Evolutionary conservation across 345 rosid species (phyloP).

Genomic region (Cardamine occulta): DNA sequence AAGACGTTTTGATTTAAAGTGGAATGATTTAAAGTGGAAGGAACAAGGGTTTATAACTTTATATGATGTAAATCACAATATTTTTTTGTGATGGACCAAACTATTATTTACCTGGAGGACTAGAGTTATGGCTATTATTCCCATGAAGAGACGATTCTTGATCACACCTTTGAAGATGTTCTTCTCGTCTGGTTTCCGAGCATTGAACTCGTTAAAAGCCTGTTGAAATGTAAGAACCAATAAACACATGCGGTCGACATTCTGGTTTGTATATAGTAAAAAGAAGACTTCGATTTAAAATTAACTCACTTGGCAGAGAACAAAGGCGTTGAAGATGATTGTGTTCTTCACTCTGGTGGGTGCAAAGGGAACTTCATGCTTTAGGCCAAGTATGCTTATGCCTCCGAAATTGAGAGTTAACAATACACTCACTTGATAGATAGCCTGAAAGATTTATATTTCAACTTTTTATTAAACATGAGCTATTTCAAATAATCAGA

Average conservation of each 20-base stretch:
- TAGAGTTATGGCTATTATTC: slow-evolving; percentile 71
- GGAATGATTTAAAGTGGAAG: not conserved
- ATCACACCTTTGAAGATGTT: slow-evolving; percentile 75
- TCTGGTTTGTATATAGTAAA: not conserved
- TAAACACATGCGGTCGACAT: not conserved
- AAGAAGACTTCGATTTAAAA: not conserved
- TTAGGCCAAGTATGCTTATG: slow-evolving; percentile 54
- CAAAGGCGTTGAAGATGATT: slow-evolving; percentile 87
- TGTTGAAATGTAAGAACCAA: slow-evolving; percentile 16
- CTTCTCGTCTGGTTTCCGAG: slow-evolving; percentile 88
- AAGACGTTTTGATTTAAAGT: not conserved
- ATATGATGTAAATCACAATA: not conserved
- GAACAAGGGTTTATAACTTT: not conserved
- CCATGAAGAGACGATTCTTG: slow-evolving; percentile 76
- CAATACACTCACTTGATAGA: slow-evolving; percentile 76
- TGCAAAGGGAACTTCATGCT: slow-evolving; percentile 42
- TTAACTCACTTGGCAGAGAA: slow-evolving; percentile 80
- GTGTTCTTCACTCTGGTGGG: slow-evolving; percentile 79
- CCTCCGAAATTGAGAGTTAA: slow-evolving; percentile 79
- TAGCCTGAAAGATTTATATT: slow-evolving; percentile 53
- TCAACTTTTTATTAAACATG: not conserved
- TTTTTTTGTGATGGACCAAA: not conserved
- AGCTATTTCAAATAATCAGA: not conserved
- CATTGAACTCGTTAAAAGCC: slow-evolving; percentile 95
- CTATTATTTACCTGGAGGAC: slow-evolving; percentile 69